Base-by-base conservation (phyloP, 768 basidiomycete species). In the Pleurotus platypus region DNA sequence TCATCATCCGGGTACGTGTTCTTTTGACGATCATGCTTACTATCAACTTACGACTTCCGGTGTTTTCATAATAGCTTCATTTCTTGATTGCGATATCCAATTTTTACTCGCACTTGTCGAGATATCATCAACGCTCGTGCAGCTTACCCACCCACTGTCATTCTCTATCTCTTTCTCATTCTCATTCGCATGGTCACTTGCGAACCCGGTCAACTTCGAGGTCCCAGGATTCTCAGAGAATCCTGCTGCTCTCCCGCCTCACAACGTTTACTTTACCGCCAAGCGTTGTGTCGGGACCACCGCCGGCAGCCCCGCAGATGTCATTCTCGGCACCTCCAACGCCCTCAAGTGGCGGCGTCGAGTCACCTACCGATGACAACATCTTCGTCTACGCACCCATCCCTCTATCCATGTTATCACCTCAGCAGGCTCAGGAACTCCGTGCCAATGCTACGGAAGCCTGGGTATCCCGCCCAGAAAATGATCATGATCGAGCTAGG, bases 351-450 rank as follows among this genome's bases (percentile, higher is more conserved):
- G 20, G 56, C 58, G 24, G 45, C 60, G 16, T 50, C 49, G 30
- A 45, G 49, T 26, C 61, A 60, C 51, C 51, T 16, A 26, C 39
- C 13, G 64, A 62, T 40, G 68, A 66, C 49, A 62, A 65, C 46
- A 69, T 75, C 58, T 60, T 85, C 27, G 79, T 91, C n/a, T 91
- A 90, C 64, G 85, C 86, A n/a, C 86, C 87, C 11, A 78, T 91
- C 1, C 80, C 85, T 0, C 67, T 86, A 40, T 75, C 70, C 58
- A 75, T 80, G 11, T 70, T 90, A 8, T 78, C 88, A 7, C 74
- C 77, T 37, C 72, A 81, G 49, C 70, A 81, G 18, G 83, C 81
- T 1, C 68, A 74, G 16, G 74, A 78, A 37, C 62, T 85, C 43
- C 74, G 82, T 16, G 77, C 79, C 26, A 76, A 72, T 16, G 82